Evolutionary conservation across 106 monocot genomes (phyloP).

Genomic region (Dendrobium nobile): DNA sequence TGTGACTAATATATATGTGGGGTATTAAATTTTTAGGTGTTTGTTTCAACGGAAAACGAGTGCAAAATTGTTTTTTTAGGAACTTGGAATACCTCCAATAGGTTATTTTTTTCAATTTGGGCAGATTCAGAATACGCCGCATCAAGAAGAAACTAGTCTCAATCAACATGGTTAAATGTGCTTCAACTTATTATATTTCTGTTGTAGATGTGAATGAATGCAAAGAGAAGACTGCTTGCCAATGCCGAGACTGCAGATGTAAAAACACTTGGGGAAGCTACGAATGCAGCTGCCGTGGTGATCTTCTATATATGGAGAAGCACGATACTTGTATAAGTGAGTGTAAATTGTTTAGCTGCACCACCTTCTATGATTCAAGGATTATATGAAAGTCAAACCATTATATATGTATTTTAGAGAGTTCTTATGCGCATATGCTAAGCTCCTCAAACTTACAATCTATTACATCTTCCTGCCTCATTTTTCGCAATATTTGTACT

Average conservation of each 20-base stretch:
- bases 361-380: not conserved
- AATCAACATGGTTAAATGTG: not conserved
- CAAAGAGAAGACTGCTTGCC: slow-evolving; percentile 75
- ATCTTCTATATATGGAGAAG: slow-evolving; percentile 77
- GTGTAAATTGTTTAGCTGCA: slow-evolving; percentile 9
- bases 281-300: slow-evolving; percentile 76
- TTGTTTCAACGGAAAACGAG: not conserved
- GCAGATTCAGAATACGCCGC: not conserved
- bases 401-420: too few species aligned
- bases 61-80: not conserved
- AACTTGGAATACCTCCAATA: too few species aligned
- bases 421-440: too few species aligned
- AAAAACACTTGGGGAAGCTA: slow-evolving; percentile 90
- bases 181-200: not conserved
- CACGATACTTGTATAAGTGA: slow-evolving; percentile 96
- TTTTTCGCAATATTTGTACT: not conserved
- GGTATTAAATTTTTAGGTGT: not conserved
- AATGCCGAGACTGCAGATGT: slow-evolving; percentile 75
- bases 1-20: too few species aligned
- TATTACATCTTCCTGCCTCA: not conserved
- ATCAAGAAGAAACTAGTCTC: not conserved
- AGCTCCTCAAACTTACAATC: too few species aligned
- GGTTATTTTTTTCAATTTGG: not conserved
- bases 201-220: slow-evolving; percentile 87
- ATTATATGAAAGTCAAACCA: too few species aligned